Evolutionary conservation across 352 stramenopile species (phyloP).

Genomic region (Pythium utonaiense): DNA sequence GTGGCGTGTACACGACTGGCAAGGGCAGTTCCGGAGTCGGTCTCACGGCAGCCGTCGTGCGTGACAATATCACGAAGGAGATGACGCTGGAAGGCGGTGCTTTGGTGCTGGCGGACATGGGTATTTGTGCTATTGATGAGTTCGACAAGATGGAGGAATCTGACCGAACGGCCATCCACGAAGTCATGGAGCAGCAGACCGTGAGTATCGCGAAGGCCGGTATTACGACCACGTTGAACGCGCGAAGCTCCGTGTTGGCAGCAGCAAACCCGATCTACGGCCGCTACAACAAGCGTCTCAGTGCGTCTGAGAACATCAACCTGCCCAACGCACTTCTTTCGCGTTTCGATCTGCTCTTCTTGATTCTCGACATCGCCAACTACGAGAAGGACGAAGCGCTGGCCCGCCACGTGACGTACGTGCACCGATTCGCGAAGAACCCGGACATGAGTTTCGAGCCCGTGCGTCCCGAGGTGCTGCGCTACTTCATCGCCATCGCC

Average conservation of each 20-base stretch:
- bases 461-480: slow-evolving; percentile 88
- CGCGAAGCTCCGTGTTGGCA: slow-evolving; percentile 96
- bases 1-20: slow-evolving; percentile 99
- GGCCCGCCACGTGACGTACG: slow-evolving; percentile 90
- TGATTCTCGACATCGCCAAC: slow-evolving; percentile 96
- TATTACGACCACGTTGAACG: slow-evolving; percentile 98
- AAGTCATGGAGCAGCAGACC: slow-evolving; percentile 99
- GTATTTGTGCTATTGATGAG: slow-evolving; percentile 99
- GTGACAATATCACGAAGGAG: slow-evolving; percentile 94
- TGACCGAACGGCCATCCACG: slow-evolving; percentile 98
- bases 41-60: slow-evolving; percentile 96
- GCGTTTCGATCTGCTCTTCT: slow-evolving; percentile 99
- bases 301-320: slow-evolving; percentile 97
- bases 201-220: slow-evolving; percentile 99
- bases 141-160: slow-evolving; percentile 99
- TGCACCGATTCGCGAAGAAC: slow-evolving; percentile 89
- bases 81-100: slow-evolving; percentile 93
- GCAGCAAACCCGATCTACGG: slow-evolving; percentile 99
- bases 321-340: slow-evolving; percentile 98
- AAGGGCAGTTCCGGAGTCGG: slow-evolving; percentile 98
- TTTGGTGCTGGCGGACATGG: slow-evolving; percentile 97
- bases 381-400: slow-evolving; percentile 91
- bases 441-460: slow-evolving; percentile 91
- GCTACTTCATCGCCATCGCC: slow-evolving; percentile 87
- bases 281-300: slow-evolving; percentile 84